These are phyloP conservation scores for Citeromyces siamensis DNA, from an alignment of 1,139 yeast genomes.

Conservation along the genomic window DNA sequence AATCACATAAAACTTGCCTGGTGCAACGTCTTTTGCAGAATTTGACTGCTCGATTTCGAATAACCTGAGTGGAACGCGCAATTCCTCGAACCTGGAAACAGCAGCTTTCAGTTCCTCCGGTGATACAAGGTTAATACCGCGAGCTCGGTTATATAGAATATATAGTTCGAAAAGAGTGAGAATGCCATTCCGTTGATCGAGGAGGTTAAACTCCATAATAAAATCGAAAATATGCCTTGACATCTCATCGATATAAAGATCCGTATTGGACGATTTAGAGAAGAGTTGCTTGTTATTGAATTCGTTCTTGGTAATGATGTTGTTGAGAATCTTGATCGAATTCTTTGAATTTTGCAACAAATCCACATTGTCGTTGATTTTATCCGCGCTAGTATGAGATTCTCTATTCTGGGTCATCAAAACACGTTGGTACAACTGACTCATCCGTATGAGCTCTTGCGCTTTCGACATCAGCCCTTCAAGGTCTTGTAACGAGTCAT, in stretches of 20 bases:
- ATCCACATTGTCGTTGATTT: conserved; percentile 22
- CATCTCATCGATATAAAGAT: conserved; percentile 29
- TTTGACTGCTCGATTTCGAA: conserved; percentile 14
- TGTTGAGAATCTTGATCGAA: conserved; percentile 14
- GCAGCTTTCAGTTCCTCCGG: conserved; percentile 45
- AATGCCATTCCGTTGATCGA: conserved; percentile 38
- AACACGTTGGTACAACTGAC: conserved; percentile 15
- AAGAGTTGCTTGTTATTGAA: conserved; percentile 12
- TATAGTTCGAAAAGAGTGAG: conserved; percentile 49
- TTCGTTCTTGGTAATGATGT: conserved; percentile 15
- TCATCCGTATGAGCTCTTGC: conserved; percentile 54
- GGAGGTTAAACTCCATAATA: conserved; percentile 25
- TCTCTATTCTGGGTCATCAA: conserved; percentile 9
- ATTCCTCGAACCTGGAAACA: conserved; percentile 29
- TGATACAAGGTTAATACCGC: conserved; percentile 45
- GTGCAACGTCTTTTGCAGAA: neutral
- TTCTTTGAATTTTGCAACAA: conserved; percentile 26
- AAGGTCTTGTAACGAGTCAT: conserved; percentile 64
- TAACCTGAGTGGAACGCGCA: conserved; percentile 20
- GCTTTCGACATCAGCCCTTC: conserved; percentile 71
- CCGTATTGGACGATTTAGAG: conserved; percentile 6
- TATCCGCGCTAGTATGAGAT: conserved; percentile 5
- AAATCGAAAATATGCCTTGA: conserved; percentile 52
- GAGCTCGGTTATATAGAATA: conserved; percentile 45
- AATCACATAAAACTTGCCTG: conserved; percentile 9